Evolutionary conservation across 2,329 filamentous ascomycete species (phyloP), one percentile per base, ranked within the genome.

Genomic region (Fusarium guadeloupense): DNA sequence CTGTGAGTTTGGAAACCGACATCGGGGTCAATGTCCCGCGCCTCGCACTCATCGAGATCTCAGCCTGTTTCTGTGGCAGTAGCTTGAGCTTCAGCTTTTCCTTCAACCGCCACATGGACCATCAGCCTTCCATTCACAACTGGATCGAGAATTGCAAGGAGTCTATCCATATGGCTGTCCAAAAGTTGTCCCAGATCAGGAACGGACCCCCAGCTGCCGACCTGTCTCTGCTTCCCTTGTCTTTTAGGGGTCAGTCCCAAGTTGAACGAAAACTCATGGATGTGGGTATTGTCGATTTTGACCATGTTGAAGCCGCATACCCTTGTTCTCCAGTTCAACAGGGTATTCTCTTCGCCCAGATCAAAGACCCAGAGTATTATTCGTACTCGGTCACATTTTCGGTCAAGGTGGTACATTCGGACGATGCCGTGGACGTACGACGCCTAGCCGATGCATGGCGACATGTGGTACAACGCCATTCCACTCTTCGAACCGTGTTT

Each of bases 401-500:
- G 0, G 57, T 65, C 0, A 43, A 49, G 0, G 17, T 13, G 2
- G 17, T 13, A 3, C 13, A 28, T 3, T 2, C 38, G 1, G 41
- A 16, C 4, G 34, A 33, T 4, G 1, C 1, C 1, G 41, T 68
- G 1, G 47, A 65, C 5, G 30, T 48, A 1, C 13, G 46, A 12
- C 57, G 52, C 1, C 42, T 71, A 1, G 23, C 16, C 6, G 33
- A 58, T 5, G 63, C 69, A 0, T 71, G 69, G 69, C 44, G 52
- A 10, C 33, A 20, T 3, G 66, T 71, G 0, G 50, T 71, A 0
- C 17, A 47, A 9, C 66, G 56, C 0, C 69, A 71, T 25, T 61
- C 69, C 0, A 64, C 50, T 2, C 68, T 71, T 5, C 61, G 69
- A 6, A 71, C 69, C 0, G 35, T 57, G 3, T 70, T 71, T 25